A percentile compares a stretch with the other conserved stretches of the same genome.
Evolutionary conservation across 2,329 filamentous ascomycete genomes (phyloP).

Genomic region (Aspergillus piperis): DNA sequence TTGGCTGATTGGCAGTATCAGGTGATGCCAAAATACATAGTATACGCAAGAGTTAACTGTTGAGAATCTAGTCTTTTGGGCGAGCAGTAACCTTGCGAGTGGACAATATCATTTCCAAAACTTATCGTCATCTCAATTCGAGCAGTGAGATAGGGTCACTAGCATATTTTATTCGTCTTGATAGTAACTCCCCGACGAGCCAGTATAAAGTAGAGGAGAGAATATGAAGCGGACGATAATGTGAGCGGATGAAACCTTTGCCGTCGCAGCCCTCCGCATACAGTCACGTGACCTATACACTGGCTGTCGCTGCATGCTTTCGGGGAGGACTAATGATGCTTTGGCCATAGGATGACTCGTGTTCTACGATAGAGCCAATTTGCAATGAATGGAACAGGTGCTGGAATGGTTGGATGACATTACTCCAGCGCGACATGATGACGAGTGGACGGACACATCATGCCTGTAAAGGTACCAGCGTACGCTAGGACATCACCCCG

Average conservation of each 20-base stretch:
- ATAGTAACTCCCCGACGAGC: not conserved
- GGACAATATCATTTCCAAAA: not conserved
- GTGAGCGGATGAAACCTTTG: not conserved
- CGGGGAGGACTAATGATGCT: not conserved
- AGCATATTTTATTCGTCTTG: not conserved
- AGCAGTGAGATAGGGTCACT: not conserved
- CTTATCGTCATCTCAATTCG: not conserved
- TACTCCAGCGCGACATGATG: not conserved
- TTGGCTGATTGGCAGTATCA: too few relatives aligned
- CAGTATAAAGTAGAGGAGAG: not conserved
- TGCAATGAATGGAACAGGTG: not conserved
- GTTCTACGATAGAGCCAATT: not conserved
- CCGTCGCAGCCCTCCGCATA: not conserved
- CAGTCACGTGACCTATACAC: not conserved
- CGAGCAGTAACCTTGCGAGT: not conserved
- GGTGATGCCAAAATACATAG: too few relatives aligned
- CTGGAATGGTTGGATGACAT: not conserved
- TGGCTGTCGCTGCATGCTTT: not conserved
- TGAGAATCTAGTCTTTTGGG: not conserved
- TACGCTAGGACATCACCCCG: not conserved
- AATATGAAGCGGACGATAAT: not conserved
- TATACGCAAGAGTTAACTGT: not conserved
- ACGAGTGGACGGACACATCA: not conserved
- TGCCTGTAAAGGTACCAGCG: not conserved
- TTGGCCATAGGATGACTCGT: too few relatives aligned